phyloP scores from a whole-genome alignment of 139 green algal species.

The Tetraselmis chui region DNA sequence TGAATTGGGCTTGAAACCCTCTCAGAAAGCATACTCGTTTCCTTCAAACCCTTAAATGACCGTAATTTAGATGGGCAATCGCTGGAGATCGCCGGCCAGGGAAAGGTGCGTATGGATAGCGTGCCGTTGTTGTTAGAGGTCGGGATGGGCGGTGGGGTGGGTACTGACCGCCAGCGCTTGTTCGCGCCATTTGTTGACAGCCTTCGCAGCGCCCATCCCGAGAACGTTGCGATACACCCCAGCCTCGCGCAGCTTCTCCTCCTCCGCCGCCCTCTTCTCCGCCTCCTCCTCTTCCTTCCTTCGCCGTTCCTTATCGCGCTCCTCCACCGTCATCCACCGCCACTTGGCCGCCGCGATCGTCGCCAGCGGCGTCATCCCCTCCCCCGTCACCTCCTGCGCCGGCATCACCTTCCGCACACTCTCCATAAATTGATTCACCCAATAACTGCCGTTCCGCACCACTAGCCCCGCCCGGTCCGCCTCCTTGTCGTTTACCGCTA shows the following conservation, averaged over 20 bases:
- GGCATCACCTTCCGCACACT: neutral
- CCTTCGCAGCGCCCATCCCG: neutral
- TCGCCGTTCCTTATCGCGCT: neutral
- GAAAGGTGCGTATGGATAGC: too few relatives aligned
- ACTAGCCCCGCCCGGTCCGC: neutral
- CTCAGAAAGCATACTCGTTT: too few relatives aligned
- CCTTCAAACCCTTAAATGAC: too few relatives aligned
- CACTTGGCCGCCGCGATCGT: neutral
- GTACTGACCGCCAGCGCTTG: neutral
- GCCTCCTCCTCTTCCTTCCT: neutral
- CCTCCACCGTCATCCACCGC: neutral
- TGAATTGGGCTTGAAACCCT: too few relatives aligned
- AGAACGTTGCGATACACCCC: neutral
- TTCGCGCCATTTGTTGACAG: neutral
- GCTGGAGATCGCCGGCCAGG: too few relatives aligned
- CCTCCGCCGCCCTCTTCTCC: neutral
- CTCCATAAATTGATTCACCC: neutral
- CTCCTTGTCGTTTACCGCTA: neutral
- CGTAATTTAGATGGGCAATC: too few relatives aligned
- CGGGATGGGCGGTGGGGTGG: neutral
- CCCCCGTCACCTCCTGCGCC: neutral
- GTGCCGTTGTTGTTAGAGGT: too few relatives aligned
- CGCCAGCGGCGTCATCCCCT: neutral
- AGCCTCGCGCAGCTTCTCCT: neutral
- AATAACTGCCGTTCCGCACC: neutral